Evolutionary conservation across 73 alveolate genomes (phyloP).

Genomic region (Urostyla sp.): DNA sequence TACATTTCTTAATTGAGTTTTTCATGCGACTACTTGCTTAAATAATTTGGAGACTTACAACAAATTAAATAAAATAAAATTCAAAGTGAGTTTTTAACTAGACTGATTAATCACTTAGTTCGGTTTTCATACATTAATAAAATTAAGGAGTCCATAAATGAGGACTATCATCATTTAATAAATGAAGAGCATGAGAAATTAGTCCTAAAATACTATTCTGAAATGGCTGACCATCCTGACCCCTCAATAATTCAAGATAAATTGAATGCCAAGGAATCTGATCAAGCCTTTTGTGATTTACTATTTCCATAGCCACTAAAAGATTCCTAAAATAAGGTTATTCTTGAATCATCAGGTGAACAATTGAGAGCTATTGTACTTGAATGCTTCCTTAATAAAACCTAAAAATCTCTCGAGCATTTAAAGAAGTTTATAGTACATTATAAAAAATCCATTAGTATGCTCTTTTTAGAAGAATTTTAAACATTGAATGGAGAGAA

Average conservation of each 20-base stretch:
- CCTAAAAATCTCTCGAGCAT: conserved; percentile 46
- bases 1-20: too few species aligned
- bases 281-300: neutral
- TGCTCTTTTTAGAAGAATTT: conserved; percentile 14
- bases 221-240: conserved; percentile 27
- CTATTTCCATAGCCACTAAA: conserved; percentile 10
- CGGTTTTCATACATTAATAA: conserved; percentile 31
- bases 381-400: conserved; percentile 30
- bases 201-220: neutral
- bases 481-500: too few species aligned
- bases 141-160: neutral
- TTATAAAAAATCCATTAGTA: neutral
- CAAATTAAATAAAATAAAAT: too few species aligned
- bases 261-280: conserved; percentile 17
- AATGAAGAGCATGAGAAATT: conserved; percentile 1
- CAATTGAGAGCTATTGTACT: conserved; percentile 24
- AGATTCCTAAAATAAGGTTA: too few species aligned
- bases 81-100: too few species aligned
- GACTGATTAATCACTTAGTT: neutral
- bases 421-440: conserved; percentile 10
- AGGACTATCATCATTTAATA: conserved; percentile 13
- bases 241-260: conserved; percentile 21
- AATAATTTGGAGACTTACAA: too few species aligned
- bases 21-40: too few species aligned
- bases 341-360: conserved; percentile 44